Conservation (phyloP, 1,284 basidiomycete species). For the Cryptococcus deneoformans region DNA sequence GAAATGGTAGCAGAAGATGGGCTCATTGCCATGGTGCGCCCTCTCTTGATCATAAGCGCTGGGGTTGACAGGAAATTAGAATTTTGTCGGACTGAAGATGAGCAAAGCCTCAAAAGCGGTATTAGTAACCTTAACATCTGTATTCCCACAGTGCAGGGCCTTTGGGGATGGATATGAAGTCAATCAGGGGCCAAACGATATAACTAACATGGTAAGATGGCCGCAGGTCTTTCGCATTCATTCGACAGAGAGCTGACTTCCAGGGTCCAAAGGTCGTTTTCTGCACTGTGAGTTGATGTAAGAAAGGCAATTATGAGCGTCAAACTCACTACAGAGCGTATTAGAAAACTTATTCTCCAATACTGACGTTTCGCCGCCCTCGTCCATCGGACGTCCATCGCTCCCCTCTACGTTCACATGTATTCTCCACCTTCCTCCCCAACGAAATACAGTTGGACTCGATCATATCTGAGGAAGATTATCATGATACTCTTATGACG, state of each 20-base stretch:
- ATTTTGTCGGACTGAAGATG: conserved; percentile 65
- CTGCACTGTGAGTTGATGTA: conserved; percentile 55
- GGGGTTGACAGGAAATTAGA: conserved; percentile 50
- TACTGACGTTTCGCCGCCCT: conserved; percentile 64
- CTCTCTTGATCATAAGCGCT: not conserved
- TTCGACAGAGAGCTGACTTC: not conserved
- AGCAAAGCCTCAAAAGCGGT: conserved; percentile 66
- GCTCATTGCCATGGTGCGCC: conserved; percentile 71
- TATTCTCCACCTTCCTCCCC: conserved; percentile 31
- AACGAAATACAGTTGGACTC: conserved; percentile 30
- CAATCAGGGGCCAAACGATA: conserved; percentile 55
- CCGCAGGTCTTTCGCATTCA: too few relatives aligned
- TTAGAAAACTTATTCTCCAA: conserved; percentile 51
- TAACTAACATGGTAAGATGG: conserved; percentile 67
- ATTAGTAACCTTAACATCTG: conserved; percentile 61
- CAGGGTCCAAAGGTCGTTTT: conserved; percentile 62
- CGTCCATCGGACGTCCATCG: conserved; percentile 27
- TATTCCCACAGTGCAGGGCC: conserved; percentile 72
- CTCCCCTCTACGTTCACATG: conserved; percentile 31
- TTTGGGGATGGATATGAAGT: conserved; percentile 65
- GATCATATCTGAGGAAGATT: conserved; percentile 22
- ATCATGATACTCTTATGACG: conserved; percentile 13
- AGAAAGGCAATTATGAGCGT: not conserved
- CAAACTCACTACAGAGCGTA: conserved; percentile 5
- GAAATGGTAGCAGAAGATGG: conserved; percentile 65